Evolutionary conservation across 2,329 filamentous ascomycete genomes (phyloP), one percentile per base, ranked within the genome.

Genomic region (Thielaviopsis euricoi): DNA sequence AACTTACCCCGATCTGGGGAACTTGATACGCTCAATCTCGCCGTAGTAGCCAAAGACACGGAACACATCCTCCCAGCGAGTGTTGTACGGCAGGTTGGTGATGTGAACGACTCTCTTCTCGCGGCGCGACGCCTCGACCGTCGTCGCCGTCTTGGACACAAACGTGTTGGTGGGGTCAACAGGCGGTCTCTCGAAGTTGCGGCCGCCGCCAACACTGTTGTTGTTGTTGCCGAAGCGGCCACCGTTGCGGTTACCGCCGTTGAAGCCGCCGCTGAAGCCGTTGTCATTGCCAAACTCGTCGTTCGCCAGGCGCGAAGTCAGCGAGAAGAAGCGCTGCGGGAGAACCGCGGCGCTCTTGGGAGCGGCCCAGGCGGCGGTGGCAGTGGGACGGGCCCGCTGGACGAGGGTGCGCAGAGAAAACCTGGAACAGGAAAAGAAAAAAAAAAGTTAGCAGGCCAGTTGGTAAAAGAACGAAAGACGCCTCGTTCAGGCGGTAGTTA

Each of bases 11-110:
- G 43, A 15, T 51, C 49, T 60, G 50, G 48, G 26, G 46, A 60
- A 60, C 55, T 57, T 57, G 37, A 60, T 53, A 17, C 58, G 55
- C 55, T 60, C 58, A 52, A 60, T 53, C 58, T 60, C 58, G 3
- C 58, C 58, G 29, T 60, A 60, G 54, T 60, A 60, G 22, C 58
- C 58, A 33, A 60, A 60, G 33, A 57, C 55, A 40, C 58, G 58
- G 58, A 57, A 60, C 25, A 57, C 12, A 23, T 60, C 58, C 48
- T 60, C 58, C 58, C 58, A 60, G 55, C 58, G 55, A 12, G 58
- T 40, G 37, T 60, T 48, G n/a, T 54, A 60, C 40, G 58, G 58
- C 12, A 57, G 23, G 29, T 57, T 57, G 50, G 29, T 37, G 43
- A 60, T 37, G 37, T 49, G 29, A 5, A 57, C 54, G 21, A 60